A percentile compares a stretch with the other conserved stretches of the same genome.
phyloP scores from a whole-genome alignment of 2,329 filamentous ascomycete species.

The Exserohilum rostratum region DNA sequence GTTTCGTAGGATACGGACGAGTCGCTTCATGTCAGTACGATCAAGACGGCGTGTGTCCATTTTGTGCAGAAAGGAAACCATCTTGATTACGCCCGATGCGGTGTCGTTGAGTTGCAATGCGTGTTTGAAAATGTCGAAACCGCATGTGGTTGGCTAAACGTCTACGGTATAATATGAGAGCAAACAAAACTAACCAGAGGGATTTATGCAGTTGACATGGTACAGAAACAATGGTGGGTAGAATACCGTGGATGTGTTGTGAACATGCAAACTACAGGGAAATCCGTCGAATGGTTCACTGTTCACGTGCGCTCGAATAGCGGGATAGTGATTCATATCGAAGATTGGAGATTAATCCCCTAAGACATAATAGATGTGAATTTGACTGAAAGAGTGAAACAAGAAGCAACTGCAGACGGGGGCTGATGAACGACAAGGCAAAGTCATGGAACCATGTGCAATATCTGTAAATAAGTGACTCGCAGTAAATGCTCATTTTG shows the following conservation, averaged over 20 bases:
- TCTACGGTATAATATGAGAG: slow-evolving; percentile 3
- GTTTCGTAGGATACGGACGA: slow-evolving; percentile 28
- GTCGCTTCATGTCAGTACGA: slow-evolving; percentile 31
- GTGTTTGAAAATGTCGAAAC: neutral
- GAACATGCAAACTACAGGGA: neutral
- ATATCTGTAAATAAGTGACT: neutral
- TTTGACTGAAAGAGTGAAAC: neutral
- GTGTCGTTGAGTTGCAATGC: slow-evolving; percentile 1
- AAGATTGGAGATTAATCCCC: neutral
- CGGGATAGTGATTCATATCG: neutral
- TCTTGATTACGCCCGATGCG: neutral
- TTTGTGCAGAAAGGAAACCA: slow-evolving; percentile 12
- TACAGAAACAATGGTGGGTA: slow-evolving; percentile 5
- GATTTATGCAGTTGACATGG: neutral
- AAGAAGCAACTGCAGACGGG: neutral
- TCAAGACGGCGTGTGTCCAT: slow-evolving; percentile 26
- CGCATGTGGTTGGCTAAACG: neutral
- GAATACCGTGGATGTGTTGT: neutral
- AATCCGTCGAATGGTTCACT: neutral
- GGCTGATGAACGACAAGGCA: neutral
- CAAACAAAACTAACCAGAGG: neutral
- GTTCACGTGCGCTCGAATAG: neutral
- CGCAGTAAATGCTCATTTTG: neutral
- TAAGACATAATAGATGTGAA: neutral
- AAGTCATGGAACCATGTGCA: neutral